Conservation (phyloP, 179 eudicot genomes). For the Amaranthus tricolor region DNA sequence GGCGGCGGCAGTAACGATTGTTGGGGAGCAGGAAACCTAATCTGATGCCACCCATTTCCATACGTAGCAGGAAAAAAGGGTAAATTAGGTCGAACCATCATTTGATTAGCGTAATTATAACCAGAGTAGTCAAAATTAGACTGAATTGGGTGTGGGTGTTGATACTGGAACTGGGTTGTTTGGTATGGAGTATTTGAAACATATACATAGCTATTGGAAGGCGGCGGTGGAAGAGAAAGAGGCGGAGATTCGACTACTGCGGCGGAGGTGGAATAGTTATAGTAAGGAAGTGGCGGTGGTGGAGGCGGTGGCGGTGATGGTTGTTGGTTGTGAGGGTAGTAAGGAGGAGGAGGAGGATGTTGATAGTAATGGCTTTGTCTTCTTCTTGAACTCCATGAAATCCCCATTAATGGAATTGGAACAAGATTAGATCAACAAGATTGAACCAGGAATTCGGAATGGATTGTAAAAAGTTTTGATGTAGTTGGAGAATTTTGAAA, state of each 20-base stretch:
- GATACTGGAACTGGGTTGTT: conserved; percentile 10
- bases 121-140: conserved; percentile 32
- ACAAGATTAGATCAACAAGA: background rate
- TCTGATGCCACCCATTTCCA: conserved; percentile 42
- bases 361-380: conserved; percentile 17
- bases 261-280: conserved; percentile 22
- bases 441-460: too few relatives aligned
- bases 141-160: conserved; percentile 14
- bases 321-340: conserved; percentile 22
- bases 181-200: conserved; percentile 14
- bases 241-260: background rate
- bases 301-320: conserved; percentile 21
- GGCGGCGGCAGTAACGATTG: conserved; percentile 35
- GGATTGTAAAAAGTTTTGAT: too few relatives aligned
- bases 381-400: conserved; percentile 30
- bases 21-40: conserved; percentile 24
- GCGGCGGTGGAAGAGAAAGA: background rate
- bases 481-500: too few relatives aligned
- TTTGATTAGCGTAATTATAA: conserved; percentile 33
- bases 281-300: conserved; percentile 24
- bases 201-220: conserved; percentile 9
- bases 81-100: conserved; percentile 31
- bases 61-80: conserved; percentile 27
- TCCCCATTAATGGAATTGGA: conserved; percentile 24
- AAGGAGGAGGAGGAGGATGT: conserved; percentile 15